Conservation (phyloP, 2,329 filamentous ascomycete genomes). For the Penicillium paneum region DNA sequence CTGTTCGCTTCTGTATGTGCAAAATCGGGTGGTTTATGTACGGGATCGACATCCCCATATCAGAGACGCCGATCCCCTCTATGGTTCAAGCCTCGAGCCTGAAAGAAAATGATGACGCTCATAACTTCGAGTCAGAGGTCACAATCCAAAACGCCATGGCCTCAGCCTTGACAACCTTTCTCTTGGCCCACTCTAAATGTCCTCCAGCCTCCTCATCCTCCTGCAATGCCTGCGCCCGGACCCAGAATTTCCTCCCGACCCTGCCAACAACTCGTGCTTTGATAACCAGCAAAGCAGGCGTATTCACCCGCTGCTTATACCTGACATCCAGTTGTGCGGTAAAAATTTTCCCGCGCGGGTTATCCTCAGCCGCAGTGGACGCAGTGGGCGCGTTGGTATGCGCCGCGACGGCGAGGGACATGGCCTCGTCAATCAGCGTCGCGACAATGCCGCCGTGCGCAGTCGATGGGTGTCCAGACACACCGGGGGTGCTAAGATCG, state of each 20-base stretch:
- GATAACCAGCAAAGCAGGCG: conserved; percentile 38
- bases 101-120: neutral
- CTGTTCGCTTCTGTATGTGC: neutral
- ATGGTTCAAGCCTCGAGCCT: neutral
- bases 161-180: conserved; percentile 37
- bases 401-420: conserved; percentile 40
- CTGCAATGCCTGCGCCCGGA: conserved; percentile 40
- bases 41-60: neutral
- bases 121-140: conserved; percentile 30
- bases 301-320: conserved; percentile 38
- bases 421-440: conserved; percentile 45
- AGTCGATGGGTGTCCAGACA: conserved; percentile 40
- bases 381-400: conserved; percentile 21
- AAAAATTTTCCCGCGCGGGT: conserved; percentile 33
- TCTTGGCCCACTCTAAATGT: conserved; percentile 33
- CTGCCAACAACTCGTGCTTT: conserved; percentile 36
- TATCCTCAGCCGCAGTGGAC: conserved; percentile 4
- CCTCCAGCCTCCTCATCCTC: conserved; percentile 32
- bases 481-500: conserved; percentile 33
- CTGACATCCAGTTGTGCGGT: conserved; percentile 43
- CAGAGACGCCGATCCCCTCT: neutral
- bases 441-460: conserved; percentile 43
- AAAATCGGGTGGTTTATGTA: neutral
- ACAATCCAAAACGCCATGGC: conserved; percentile 44
- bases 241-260: conserved; percentile 42